Evolutionary conservation across 805 yeast genomes (phyloP), one percentile per base, ranked within the genome.

Genomic region (Wickerhamiella vanderwaltii): DNA sequence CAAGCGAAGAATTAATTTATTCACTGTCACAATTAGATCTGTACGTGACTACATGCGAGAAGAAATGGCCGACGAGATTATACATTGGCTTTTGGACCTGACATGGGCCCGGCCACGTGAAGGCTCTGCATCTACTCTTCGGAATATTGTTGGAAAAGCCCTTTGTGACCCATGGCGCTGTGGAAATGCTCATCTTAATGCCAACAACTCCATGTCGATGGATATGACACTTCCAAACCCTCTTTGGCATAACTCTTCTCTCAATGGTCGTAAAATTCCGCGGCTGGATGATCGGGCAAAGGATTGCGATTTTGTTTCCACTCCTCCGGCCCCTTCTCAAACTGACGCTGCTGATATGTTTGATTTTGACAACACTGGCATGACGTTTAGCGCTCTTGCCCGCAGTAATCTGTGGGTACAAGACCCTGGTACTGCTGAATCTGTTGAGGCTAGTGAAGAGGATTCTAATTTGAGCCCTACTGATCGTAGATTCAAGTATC

Each of bases 41-140:
- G 66, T 73, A 13, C 63, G 86, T 43, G 94, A 84, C 53, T 62
- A 72, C 5, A 79, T 82, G 54, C 64, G 91, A 40, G 94, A 85
- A 54, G 87, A 80, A 44, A 76, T 81, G 82, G 77, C 80, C 49
- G 77, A 72, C 31, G 85, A 78, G 46, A 73, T 84, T 15, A 55
- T 81, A 5, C 51, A 56, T n/a, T 80, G 91, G 86, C 54, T 84
- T 4, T 57, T 62, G 20, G 79, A 75, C 29, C 57, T 85, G 20
- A 64, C 79, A 0, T 67, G 66, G 35, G 68, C 79, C 31, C 34
- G 35, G 12, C 23, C 48, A 3, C 28, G 31, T 3, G 67, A 68
- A 45, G 72, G 72, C 7, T 69, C 70, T 38, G 69, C 71, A 48
- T 58, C 60, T 24, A 46, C 64, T 1, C 56, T 71, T 5, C 66